phyloP scores from a whole-genome alignment of 202 grass and related monocot genomes.

The Panicum virgatum region DNA sequence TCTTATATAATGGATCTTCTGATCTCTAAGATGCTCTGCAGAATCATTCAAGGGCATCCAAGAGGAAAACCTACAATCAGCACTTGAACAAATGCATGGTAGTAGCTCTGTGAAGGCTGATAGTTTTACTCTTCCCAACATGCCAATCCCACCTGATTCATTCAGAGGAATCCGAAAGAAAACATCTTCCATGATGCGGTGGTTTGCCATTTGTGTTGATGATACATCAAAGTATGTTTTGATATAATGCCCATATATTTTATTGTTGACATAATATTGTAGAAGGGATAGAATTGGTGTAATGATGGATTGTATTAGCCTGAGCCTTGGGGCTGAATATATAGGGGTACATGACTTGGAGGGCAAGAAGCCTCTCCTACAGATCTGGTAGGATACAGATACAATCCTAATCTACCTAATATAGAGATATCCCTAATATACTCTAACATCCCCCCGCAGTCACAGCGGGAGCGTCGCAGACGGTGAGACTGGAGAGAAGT shows the following conservation, averaged over 20 bases:
- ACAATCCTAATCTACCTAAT: too few relatives aligned
- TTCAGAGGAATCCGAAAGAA: conserved; percentile 88
- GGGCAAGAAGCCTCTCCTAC: too few relatives aligned
- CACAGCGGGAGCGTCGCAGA: too few relatives aligned
- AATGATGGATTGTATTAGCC: too few relatives aligned
- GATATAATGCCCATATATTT: conserved; percentile 23
- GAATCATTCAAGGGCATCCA: conserved; percentile 65
- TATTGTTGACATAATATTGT: conserved; percentile 23
- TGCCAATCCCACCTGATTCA: conserved; percentile 66
- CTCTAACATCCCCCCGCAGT: too few relatives aligned
- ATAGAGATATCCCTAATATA: too few relatives aligned
- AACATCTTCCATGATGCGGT: conserved; percentile 71
- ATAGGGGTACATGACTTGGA: too few relatives aligned
- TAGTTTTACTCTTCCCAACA: conserved; percentile 68
- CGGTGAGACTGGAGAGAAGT: too few relatives aligned
- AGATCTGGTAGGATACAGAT: too few relatives aligned
- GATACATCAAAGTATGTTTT: conserved; percentile 75
- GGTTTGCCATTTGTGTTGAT: conserved; percentile 85
- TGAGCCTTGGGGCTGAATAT: too few relatives aligned
- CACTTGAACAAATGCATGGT: conserved; percentile 66
- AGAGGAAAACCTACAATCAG: conserved; percentile 57
- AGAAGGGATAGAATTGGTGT: too few relatives aligned
- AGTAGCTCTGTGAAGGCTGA: conserved; percentile 44
- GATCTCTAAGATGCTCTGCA: conserved; percentile 46
- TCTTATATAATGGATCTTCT: neutral